A percentile compares a stretch with the other conserved stretches of the same genome.
Evolutionary conservation across 2,329 filamentous ascomycete species (phyloP).

Genomic region (Aureobasidium sp.): DNA sequence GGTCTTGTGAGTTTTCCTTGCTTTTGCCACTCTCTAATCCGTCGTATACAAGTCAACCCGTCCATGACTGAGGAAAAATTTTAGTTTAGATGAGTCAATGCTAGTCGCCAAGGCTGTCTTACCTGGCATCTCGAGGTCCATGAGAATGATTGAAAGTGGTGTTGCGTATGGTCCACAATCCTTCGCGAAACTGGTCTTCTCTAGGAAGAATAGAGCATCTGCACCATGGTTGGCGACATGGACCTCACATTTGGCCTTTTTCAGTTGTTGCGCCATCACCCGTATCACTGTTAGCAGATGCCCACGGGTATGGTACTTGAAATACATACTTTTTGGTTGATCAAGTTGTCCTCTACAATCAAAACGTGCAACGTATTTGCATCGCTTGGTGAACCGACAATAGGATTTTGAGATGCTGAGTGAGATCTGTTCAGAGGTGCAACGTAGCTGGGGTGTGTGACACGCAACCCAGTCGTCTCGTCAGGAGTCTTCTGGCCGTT

Average conservation of each 20-base stretch:
- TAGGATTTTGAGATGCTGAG: constrained; percentile 5
- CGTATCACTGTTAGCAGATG: neutral
- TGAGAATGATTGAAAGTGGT: constrained; percentile 46
- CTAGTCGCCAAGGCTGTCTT: no score
- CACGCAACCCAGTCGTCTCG: neutral
- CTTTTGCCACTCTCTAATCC: constrained; percentile 60
- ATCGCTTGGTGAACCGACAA: constrained; percentile 1
- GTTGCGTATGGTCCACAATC: constrained; percentile 7
- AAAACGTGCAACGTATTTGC: constrained; percentile 18
- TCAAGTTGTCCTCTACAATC: constrained; percentile 35
- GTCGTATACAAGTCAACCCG: constrained; percentile 63
- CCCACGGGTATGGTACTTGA: no score
- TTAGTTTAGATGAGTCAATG: neutral
- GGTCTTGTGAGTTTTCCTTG: constrained; percentile 56
- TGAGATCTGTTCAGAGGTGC: constrained; percentile 7
- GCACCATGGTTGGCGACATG: constrained; percentile 33
- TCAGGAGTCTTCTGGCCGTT: neutral
- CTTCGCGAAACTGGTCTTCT: constrained; percentile 20
- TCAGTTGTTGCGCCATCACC: constrained; percentile 34
- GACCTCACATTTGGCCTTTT: constrained; percentile 30
- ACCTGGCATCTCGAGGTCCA: constrained; percentile 73
- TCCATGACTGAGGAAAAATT: constrained; percentile 55
- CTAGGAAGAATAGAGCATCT: constrained; percentile 31
- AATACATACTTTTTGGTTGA: constrained; percentile 29
- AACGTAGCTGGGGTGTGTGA: neutral